A percentile compares a stretch with the other conserved stretches of the same genome.
Conservation (phyloP, 2,329 filamentous ascomycete species). For the Phymatotrichopsis omnivora region DNA sequence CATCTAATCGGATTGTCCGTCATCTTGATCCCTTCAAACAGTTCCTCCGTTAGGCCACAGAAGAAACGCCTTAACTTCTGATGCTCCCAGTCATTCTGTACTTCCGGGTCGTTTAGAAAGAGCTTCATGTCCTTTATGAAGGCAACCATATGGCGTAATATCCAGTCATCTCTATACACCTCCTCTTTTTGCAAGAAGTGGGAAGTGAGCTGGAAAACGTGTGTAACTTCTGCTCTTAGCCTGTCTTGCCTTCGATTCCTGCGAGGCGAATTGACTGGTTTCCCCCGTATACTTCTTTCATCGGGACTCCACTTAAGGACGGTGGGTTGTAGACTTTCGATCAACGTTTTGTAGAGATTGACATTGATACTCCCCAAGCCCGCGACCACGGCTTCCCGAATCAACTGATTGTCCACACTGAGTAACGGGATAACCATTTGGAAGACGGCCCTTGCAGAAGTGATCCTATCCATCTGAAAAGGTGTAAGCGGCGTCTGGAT, state of each 20-base stretch:
- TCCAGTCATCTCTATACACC: constrained; percentile 79
- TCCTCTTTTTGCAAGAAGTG: constrained; percentile 72
- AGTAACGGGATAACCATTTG: constrained; percentile 83
- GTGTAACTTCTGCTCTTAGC: constrained; percentile 84
- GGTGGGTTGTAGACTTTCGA: constrained; percentile 81
- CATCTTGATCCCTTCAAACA: constrained; percentile 78
- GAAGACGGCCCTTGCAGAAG: constrained; percentile 80
- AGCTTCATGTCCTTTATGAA: constrained; percentile 89
- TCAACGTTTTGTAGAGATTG: constrained; percentile 79
- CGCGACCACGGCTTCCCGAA: constrained; percentile 80
- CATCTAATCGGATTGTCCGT: constrained; percentile 77
- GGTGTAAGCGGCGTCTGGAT: constrained; percentile 50
- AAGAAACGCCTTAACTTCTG: constrained; percentile 87
- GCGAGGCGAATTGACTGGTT: constrained; percentile 64
- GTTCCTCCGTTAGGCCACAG: constrained; percentile 82
- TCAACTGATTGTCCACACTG: constrained; percentile 65
- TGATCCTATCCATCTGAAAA: constrained; percentile 54
- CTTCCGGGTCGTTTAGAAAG: constrained; percentile 87
- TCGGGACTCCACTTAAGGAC: constrained; percentile 49
- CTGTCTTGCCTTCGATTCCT: constrained; percentile 76
- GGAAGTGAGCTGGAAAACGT: constrained; percentile 89
- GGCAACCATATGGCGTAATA: constrained; percentile 74
- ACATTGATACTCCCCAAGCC: constrained; percentile 92
- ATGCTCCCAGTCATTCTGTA: constrained; percentile 90
- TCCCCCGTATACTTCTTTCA: constrained; percentile 84